Percentiles rank a stretch among this genome's conserved stretches.
These are phyloP conservation scores for Anthoceros angustus DNA, from an alignment of 225 moss, liverwort and hornwort species.

Conservation along the genomic window DNA sequence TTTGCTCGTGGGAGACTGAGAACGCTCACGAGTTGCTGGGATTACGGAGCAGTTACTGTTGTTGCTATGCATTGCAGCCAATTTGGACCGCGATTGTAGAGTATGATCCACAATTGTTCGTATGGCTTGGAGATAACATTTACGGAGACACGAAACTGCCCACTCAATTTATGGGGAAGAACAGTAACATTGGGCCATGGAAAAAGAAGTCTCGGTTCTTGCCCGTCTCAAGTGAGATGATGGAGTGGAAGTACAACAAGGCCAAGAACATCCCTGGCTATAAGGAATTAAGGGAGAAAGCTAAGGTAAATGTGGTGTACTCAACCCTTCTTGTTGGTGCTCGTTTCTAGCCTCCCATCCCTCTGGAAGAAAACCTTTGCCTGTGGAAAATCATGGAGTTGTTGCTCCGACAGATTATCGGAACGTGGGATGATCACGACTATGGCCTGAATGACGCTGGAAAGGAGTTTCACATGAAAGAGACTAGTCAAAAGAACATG, in stretches of 20 bases:
- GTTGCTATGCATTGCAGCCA: constrained; percentile 30
- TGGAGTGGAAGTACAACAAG: constrained; percentile 45
- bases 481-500: constrained; percentile 69
- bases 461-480: constrained; percentile 63
- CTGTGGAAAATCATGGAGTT: constrained; percentile 7
- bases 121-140: constrained; percentile 88
- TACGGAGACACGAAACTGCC: constrained; percentile 66
- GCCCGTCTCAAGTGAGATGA: constrained; percentile 32
- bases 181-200: constrained; percentile 61
- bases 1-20: not conserved
- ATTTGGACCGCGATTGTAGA: constrained; percentile 77
- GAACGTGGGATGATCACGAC: constrained; percentile 99
- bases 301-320: constrained; percentile 21
- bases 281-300: constrained; percentile 35
- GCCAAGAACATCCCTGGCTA: constrained; percentile 49
- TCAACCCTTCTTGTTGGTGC: not conserved
- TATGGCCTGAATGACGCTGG: constrained; percentile 96
- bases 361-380: not conserved
- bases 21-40: constrained; percentile 11
- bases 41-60: constrained; percentile 6
- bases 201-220: constrained; percentile 59
- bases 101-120: constrained; percentile 65
- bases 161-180: constrained; percentile 36
- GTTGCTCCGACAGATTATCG: constrained; percentile 38
- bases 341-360: not conserved